Conservation (phyloP, 2,329 filamentous ascomycete species). For the Leptodontidium sp. region DNA sequence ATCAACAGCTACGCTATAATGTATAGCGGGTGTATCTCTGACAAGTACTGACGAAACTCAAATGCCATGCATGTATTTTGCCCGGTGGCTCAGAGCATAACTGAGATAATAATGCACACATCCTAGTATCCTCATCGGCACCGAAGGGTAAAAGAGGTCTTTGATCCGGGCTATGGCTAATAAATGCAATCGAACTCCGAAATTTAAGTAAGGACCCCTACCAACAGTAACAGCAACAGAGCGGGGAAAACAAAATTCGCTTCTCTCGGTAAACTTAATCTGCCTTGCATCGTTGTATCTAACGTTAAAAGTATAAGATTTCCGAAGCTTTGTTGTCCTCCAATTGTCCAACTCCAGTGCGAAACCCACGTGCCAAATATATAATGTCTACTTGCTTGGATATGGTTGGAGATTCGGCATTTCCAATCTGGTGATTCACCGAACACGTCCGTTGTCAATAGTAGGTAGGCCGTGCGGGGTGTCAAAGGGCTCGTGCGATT, state of each 20-base stretch:
- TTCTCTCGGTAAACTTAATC: not conserved
- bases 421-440: not conserved
- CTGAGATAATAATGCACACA: too few relatives aligned
- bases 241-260: not conserved
- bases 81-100: too few relatives aligned
- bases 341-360: not conserved
- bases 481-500: not conserved
- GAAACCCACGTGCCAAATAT: not conserved
- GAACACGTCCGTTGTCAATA: not conserved
- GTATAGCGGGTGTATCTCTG: too few relatives aligned
- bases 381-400: not conserved
- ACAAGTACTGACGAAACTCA: too few relatives aligned
- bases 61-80: too few relatives aligned
- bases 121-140: too few relatives aligned
- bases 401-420: not conserved
- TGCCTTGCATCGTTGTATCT: not conserved
- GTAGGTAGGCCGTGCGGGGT: not conserved
- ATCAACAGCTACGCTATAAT: too few relatives aligned
- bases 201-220: not conserved
- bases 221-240: not conserved
- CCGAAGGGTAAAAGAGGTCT: not conserved
- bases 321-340: not conserved
- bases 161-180: conserved; percentile 6
- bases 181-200: not conserved
- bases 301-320: not conserved